Base-by-base conservation (phyloP, 1,284 basidiomycete species). In the Trichosporon ovoides region DNA sequence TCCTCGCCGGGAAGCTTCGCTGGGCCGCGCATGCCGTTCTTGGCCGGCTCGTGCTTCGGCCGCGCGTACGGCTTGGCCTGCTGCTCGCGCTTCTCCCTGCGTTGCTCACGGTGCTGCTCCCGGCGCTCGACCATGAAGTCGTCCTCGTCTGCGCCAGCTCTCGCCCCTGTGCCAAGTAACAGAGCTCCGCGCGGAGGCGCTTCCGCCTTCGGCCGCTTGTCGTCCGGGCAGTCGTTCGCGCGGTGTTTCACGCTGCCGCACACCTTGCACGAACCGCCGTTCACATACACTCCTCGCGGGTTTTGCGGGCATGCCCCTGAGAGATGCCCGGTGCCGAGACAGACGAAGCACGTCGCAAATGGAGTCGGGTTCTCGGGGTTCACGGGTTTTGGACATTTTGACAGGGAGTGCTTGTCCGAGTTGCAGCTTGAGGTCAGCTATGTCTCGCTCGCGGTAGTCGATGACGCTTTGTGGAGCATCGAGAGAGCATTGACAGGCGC, bases 311-410 rank as follows among this genome's bases (percentile, higher is more conserved):
- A 97, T 18, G 83, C 79, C 0, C 86, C 85, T 0, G 89, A 88
- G 1, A 95, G 81, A 70, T 95, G 91, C 0, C 91, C 91, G 65
- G 83, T 84, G 5, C 81, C 81, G 2, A 84, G 84, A 71, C 93
- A 97, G 34, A 97, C 87, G 71, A 92, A 97, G 77, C 93, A 97
- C 1, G 87, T 90, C 0, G 93, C 93, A 69, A 85, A 92, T 0
- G 93, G 93, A 3, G 93, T 81, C 2, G 88, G 87, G 64, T 88
- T 81, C 14, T 72, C 69, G n/a, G 82, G 79, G 71, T 90, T 82
- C 11, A 81, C 78, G 1, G 83, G 81, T 65, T 85, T 85, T 59
- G 81, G 85, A 74, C 93, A 97, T 38, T 81, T 81, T 16, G 89
- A 85, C 3, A 97, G 82, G 11, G 82, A 87, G 66, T 97, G 93